phyloP scores from a whole-genome alignment of 768 basidiomycete species.

The Mycena vitilis region DNA sequence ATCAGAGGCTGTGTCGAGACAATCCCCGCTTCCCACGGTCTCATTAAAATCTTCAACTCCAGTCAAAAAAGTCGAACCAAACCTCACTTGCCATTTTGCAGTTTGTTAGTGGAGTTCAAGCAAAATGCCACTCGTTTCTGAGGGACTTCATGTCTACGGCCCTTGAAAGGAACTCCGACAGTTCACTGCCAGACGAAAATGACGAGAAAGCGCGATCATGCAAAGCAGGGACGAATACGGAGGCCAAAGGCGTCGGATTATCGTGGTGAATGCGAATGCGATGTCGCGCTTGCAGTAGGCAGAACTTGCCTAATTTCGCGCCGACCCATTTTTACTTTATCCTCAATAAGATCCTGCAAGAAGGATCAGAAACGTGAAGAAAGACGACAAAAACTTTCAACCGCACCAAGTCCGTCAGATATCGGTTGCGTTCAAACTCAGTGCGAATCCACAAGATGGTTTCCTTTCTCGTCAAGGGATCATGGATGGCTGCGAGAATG shows the following conservation, averaged over 20 bases:
- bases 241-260: background rate
- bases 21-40: too few species aligned
- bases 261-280: background rate
- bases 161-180: too few species aligned
- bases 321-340: slow-evolving; percentile 63
- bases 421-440: slow-evolving; percentile 74
- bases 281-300: slow-evolving; percentile 43
- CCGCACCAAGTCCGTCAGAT: slow-evolving; percentile 69
- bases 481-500: slow-evolving; percentile 64
- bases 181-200: too few species aligned
- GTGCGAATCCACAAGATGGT: slow-evolving; percentile 78
- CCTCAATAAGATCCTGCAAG: slow-evolving; percentile 68
- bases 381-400: slow-evolving; percentile 11
- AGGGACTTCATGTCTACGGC: too few species aligned
- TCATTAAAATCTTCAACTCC: too few species aligned
- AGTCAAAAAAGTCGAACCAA: too few species aligned
- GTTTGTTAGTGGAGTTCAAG: too few species aligned
- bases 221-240: too few species aligned
- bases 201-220: too few species aligned
- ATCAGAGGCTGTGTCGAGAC: background rate
- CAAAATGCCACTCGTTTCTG: too few species aligned
- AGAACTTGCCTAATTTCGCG: slow-evolving; percentile 74
- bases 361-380: slow-evolving; percentile 6
- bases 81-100: too few species aligned
- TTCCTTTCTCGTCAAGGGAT: slow-evolving; percentile 69